phyloP scores from a whole-genome alignment of 495 filamentous ascomycete species.

The Hypoxylon subgilvum region DNA sequence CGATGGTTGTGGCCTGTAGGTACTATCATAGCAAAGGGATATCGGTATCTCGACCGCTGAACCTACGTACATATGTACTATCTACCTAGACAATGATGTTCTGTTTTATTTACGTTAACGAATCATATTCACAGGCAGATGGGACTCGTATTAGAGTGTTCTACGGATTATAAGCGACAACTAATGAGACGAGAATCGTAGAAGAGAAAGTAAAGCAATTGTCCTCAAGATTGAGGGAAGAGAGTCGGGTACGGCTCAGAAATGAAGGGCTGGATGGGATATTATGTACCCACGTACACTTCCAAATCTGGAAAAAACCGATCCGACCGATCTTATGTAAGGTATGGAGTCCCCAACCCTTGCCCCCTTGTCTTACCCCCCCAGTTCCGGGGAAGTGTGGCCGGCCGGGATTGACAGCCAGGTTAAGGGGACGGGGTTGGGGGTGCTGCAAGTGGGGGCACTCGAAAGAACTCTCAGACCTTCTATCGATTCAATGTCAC shows the following conservation, averaged over 20 bases:
- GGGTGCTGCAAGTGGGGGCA: slow-evolving; percentile 17
- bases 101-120: neutral
- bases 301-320: slow-evolving; percentile 20
- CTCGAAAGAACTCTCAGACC: neutral
- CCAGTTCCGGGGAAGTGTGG: slow-evolving; percentile 36
- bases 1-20: no score
- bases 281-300: neutral
- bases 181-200: no score
- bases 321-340: slow-evolving; percentile 14
- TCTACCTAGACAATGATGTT: neutral
- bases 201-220: no score
- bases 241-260: no score
- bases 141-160: neutral
- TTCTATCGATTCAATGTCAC: slow-evolving; percentile 34
- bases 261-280: neutral
- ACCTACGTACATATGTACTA: no score
- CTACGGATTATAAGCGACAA: no score
- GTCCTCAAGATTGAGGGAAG: no score
- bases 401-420: slow-evolving; percentile 33
- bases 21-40: no score
- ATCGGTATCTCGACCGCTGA: no score
- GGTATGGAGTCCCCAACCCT: slow-evolving; percentile 13
- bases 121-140: neutral
- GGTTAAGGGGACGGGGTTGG: slow-evolving; percentile 16
- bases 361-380: slow-evolving; percentile 19